These are phyloP conservation scores for Xerocomus cyaneibrunnescens DNA, from an alignment of 1,284 basidiomycete species.

Conservation along the genomic window DNA sequence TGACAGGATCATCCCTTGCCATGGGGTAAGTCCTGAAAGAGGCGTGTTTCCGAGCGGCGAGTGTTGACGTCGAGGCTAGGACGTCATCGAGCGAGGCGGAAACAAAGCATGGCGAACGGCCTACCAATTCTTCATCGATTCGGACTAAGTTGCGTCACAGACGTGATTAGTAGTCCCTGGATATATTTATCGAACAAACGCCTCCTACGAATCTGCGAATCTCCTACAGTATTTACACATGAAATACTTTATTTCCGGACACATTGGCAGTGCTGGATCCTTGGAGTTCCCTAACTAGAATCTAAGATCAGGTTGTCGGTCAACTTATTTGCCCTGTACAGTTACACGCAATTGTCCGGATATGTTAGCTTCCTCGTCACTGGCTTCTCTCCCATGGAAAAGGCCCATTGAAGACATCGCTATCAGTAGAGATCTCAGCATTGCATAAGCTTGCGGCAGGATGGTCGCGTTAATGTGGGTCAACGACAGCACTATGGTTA, in stretches of 20 bases:
- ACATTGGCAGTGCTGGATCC: neutral
- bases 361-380: no score
- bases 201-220: neutral
- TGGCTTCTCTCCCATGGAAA: no score
- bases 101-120: conserved; percentile 66
- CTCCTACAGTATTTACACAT: conserved; percentile 7
- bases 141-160: conserved; percentile 11
- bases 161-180: neutral
- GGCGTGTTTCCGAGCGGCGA: neutral
- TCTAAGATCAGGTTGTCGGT: no score
- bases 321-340: no score
- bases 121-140: conserved; percentile 36
- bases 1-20: conserved; percentile 88
- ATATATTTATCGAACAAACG: neutral
- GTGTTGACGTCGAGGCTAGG: conserved; percentile 39
- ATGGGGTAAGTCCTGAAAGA: conserved; percentile 60
- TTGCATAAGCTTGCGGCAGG: no score
- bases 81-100: conserved; percentile 77
- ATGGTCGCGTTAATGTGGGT: no score
- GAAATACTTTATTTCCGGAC: neutral
- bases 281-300: neutral
- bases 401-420: no score
- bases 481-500: neutral
- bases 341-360: no score
- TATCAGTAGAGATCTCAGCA: no score